phyloP scores from a whole-genome alignment of 176 grass and related monocot species.

The Alopecurus myosuroides region DNA sequence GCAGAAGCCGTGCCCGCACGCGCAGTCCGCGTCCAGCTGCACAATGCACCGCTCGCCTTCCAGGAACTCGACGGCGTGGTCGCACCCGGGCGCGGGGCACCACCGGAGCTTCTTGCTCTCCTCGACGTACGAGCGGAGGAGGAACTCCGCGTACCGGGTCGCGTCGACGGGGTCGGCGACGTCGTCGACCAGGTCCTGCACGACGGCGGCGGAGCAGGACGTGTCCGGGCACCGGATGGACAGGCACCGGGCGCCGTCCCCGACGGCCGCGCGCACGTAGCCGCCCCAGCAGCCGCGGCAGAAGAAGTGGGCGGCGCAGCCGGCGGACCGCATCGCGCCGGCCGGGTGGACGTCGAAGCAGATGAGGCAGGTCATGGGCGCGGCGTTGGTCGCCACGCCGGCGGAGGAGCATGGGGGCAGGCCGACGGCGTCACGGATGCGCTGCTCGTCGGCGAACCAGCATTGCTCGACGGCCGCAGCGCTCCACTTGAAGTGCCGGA shows the following conservation, averaged over 20 bases:
- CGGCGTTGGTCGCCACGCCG: neutral
- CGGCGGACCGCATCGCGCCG: constrained; percentile 7
- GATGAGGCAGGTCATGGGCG: constrained; percentile 3
- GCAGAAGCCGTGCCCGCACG: constrained; percentile 26
- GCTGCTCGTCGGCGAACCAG: constrained; percentile 23
- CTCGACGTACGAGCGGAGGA: constrained; percentile 40
- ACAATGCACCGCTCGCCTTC: neutral
- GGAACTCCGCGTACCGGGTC: constrained; percentile 6
- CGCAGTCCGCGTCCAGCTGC: constrained; percentile 27
- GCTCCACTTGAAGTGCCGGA: constrained; percentile 31
- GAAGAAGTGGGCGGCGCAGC: constrained; percentile 34
- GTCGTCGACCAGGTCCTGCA: constrained; percentile 22
- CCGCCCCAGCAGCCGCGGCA: constrained; percentile 39
- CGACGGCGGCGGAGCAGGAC: constrained; percentile 19
- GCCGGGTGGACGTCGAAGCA: neutral
- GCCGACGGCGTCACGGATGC: constrained; percentile 8
- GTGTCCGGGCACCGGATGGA: constrained; percentile 43
- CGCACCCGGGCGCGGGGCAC: constrained; percentile 40
- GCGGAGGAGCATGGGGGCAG: neutral
- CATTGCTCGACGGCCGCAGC: neutral
- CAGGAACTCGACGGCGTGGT: neutral
- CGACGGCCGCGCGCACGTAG: constrained; percentile 26
- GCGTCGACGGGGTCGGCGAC: neutral
- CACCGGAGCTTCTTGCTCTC: constrained; percentile 36
- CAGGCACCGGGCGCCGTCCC: constrained; percentile 42